A percentile compares a stretch with the other conserved stretches of the same genome.
Evolutionary conservation across 306 rosid species (phyloP).

Genomic region (Glycyrrhiza uralensis): DNA sequence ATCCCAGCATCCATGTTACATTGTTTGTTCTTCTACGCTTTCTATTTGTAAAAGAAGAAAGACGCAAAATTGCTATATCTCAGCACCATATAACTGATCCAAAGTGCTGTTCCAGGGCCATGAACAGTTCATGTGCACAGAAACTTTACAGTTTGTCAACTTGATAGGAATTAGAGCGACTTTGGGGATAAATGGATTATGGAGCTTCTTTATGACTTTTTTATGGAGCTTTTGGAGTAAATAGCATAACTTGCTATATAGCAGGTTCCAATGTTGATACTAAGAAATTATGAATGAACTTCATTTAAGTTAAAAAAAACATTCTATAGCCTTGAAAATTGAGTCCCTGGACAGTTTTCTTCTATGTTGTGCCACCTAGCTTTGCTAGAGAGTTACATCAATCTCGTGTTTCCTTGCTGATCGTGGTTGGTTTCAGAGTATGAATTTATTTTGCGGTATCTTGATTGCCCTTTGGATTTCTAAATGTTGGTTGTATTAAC

Average conservation of each 20-base stretch:
- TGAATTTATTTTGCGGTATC: constrained; percentile 4
- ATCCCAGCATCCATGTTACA: background rate
- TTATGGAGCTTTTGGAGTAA: background rate
- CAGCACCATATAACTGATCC: too few relatives aligned
- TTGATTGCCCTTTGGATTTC: background rate
- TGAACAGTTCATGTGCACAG: background rate
- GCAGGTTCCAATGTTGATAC: background rate
- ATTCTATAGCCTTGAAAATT: background rate
- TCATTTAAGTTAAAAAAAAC: background rate
- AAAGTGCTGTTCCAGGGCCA: too few relatives aligned
- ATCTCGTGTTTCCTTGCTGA: constrained; percentile 14
- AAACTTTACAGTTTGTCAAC: background rate
- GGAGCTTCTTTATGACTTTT: background rate
- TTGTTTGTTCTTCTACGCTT: background rate
- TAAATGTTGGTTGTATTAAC: constrained; percentile 19
- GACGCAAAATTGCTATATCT: background rate
- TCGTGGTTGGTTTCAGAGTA: background rate
- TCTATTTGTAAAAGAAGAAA: background rate
- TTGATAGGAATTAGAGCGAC: background rate
- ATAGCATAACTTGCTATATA: background rate
- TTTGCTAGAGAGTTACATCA: constrained; percentile 6
- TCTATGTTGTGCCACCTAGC: constrained; percentile 1
- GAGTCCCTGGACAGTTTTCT: constrained; percentile 12
- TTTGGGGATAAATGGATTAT: background rate
- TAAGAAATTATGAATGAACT: background rate